These are phyloP conservation scores for Rhodofomes roseus DNA, from an alignment of 1,284 basidiomycete species.

Conservation along the genomic window DNA sequence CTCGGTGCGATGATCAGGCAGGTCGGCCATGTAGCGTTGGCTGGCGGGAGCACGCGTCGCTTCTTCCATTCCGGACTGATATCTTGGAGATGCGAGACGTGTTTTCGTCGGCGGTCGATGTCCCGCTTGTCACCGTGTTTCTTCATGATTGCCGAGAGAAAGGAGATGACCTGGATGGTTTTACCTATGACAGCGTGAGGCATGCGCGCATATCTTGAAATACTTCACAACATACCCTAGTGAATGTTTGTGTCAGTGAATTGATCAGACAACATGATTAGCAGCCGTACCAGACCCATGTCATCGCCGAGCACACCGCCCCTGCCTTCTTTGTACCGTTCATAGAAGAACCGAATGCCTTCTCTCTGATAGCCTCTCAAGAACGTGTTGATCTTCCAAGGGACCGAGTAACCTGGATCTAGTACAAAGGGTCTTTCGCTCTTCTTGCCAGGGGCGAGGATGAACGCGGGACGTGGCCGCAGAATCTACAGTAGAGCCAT, in stretches of 20 bases:
- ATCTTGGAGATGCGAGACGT: slow-evolving; percentile 65
- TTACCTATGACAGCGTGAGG: slow-evolving; percentile 44
- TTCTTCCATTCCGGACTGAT: slow-evolving; percentile 45
- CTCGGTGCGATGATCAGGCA: slow-evolving; percentile 79
- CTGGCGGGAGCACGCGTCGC: slow-evolving; percentile 50
- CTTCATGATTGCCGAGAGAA: slow-evolving; percentile 82
- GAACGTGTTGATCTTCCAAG: slow-evolving; percentile 73
- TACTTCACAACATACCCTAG: slow-evolving; percentile 22
- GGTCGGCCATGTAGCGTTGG: slow-evolving; percentile 74
- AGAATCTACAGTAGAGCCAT: slow-evolving; percentile 1
- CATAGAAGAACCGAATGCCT: slow-evolving; percentile 74
- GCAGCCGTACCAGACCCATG: slow-evolving; percentile 65
- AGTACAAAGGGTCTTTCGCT: slow-evolving; percentile 26
- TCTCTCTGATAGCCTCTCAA: slow-evolving; percentile 84
- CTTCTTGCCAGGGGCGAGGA: slow-evolving; percentile 40
- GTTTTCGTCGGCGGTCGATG: slow-evolving; percentile 52
- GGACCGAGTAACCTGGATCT: slow-evolving; percentile 48
- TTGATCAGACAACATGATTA: neutral
- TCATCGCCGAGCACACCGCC: slow-evolving; percentile 86
- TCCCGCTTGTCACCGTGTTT: slow-evolving; percentile 68
- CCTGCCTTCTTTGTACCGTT: slow-evolving; percentile 53
- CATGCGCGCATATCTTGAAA: too few species aligned
- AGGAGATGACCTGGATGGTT: slow-evolving; percentile 87
- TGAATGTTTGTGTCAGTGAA: neutral
- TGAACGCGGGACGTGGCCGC: slow-evolving; percentile 50